Evolutionary conservation across 306 rosid genomes (phyloP).

Genomic region (Fragaria nilgerrensis): DNA sequence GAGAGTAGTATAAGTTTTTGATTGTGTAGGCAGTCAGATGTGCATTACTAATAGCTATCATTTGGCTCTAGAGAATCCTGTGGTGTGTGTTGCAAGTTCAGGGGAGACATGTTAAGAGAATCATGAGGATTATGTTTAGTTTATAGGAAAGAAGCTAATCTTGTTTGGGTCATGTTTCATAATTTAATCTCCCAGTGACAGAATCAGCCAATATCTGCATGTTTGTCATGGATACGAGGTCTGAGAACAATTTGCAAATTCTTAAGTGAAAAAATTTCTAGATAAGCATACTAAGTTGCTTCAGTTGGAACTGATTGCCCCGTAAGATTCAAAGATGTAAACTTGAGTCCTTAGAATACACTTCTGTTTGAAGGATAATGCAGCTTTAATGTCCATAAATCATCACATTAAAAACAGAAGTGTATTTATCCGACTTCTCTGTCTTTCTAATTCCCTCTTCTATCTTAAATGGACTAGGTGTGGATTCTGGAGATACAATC

Average conservation of each 20-base stretch:
- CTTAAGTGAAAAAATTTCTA: neutral
- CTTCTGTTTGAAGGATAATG: neutral
- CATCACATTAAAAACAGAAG: neutral
- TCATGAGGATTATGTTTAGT: neutral
- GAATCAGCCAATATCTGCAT: neutral
- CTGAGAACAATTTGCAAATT: neutral
- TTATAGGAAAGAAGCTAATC: neutral
- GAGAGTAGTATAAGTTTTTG: neutral
- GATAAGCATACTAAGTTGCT: neutral
- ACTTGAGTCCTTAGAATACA: neutral
- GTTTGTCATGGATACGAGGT: neutral
- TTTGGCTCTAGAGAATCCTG: neutral
- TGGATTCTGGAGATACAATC: constrained; percentile 89
- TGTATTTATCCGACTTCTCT: neutral
- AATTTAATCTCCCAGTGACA: neutral
- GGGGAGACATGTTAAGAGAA: neutral
- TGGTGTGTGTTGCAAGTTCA: neutral
- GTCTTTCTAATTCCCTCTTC: neutral
- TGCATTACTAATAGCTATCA: neutral
- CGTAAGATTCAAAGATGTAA: neutral
- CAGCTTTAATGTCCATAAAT: constrained; percentile 4
- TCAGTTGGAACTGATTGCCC: neutral
- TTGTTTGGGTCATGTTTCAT: neutral
- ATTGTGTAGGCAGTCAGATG: neutral
- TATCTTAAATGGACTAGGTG: constrained; percentile 52